Conservation (phyloP, 257 asterid species). For the Echites panduratus region DNA sequence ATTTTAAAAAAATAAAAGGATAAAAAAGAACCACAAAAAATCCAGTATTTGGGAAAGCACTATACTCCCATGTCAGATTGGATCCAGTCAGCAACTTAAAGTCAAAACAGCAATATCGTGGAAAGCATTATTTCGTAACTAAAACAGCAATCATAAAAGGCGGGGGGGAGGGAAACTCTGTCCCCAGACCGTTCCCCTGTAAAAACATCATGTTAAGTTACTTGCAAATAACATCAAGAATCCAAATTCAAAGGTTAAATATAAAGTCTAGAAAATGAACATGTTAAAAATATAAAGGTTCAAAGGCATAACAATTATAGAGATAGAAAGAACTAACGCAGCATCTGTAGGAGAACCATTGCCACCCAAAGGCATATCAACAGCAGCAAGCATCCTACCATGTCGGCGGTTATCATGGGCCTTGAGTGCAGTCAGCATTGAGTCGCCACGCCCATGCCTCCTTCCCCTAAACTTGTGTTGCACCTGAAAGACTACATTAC, state of each 20-base stretch:
- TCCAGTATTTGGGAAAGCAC: neutral
- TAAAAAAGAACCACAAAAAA: neutral
- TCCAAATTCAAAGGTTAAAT: no score
- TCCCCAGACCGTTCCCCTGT: neutral
- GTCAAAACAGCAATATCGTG: conserved; percentile 4
- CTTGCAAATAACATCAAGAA: neutral
- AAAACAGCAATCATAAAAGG: neutral
- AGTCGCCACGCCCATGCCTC: conserved; percentile 12
- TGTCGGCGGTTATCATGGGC: conserved; percentile 41
- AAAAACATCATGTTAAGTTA: neutral
- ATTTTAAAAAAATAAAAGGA: neutral
- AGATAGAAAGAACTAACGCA: conserved; percentile 31
- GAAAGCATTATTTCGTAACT: neutral
- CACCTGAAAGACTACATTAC: conserved; percentile 36
- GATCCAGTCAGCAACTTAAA: conserved; percentile 17
- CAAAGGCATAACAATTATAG: neutral
- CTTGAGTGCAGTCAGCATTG: conserved; percentile 28
- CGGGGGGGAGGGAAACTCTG: neutral
- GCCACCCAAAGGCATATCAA: conserved; percentile 46
- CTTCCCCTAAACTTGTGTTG: conserved; percentile 41
- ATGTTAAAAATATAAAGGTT: neutral
- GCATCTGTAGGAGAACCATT: conserved; percentile 50
- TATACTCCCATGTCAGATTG: conserved; percentile 1
- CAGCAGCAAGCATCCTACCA: conserved; percentile 38
- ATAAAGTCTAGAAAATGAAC: neutral